These are phyloP conservation scores for Oenanthe sinensis DNA, from an alignment of 129 eudicot genomes.

Conservation along the genomic window DNA sequence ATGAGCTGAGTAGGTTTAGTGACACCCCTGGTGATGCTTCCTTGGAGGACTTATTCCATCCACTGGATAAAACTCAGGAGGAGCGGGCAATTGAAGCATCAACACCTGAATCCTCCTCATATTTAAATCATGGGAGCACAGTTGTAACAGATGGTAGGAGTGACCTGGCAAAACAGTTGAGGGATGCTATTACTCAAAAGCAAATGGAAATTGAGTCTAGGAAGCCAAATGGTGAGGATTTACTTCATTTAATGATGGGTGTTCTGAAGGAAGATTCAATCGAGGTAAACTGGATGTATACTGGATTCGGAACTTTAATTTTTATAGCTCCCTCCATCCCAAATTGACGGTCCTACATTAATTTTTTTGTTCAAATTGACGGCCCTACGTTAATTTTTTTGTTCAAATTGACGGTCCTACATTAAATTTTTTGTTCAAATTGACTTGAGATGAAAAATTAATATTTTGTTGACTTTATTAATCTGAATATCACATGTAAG, in stretches of 20 bases:
- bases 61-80: constrained; percentile 40
- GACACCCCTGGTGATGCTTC: constrained; percentile 96
- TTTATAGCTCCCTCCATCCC: not conserved
- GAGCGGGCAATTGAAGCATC: constrained; percentile 64
- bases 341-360: not conserved
- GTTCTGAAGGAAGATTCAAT: constrained; percentile 79
- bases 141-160: constrained; percentile 40
- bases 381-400: too few species aligned
- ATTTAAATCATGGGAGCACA: constrained; percentile 31
- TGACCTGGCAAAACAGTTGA: constrained; percentile 70
- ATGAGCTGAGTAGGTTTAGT: constrained; percentile 86
- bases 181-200: constrained; percentile 89
- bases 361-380: too few species aligned
- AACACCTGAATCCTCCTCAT: constrained; percentile 62
- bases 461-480: too few species aligned
- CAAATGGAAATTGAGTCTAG: constrained; percentile 75
- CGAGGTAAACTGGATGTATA: constrained; percentile 44
- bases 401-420: too few species aligned
- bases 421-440: not conserved
- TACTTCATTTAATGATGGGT: constrained; percentile 81
- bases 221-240: constrained; percentile 63
- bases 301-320: not conserved
- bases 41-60: constrained; percentile 83
- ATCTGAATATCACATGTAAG: not conserved
- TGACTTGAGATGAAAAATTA: not conserved